Evolutionary conservation across 2,329 filamentous ascomycete genomes (phyloP), one percentile per base, ranked within the genome.

Genomic region (Hypoxylon sp.): DNA sequence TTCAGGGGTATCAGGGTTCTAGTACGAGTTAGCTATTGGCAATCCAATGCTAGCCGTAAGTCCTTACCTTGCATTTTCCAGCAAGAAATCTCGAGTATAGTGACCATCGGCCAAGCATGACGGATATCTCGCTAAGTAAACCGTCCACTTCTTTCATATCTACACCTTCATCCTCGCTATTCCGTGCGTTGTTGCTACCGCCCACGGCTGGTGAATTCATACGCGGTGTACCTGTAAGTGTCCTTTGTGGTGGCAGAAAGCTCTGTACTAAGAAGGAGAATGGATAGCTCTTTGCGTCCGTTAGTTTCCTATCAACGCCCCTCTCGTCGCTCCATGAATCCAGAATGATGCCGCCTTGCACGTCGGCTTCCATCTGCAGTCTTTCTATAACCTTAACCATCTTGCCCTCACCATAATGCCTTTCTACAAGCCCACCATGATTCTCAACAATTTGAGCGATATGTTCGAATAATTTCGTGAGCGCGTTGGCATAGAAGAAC

Each of bases 221-320:
- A 46, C 93, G 87, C 2, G 90, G 86, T 1, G 89, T 89, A 1
- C 87, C 88, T 9, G 76, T 72, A 41, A 84, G 78, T 5, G 87
- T 83, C 65, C 90, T 90, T 62, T 93, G 90, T 29, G 87, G 83
- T 0, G 92, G 89, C 48, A 97, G 78, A 77, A 97, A 97, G 80
- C 94, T 97, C 79, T 97, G 94, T 0, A 98, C 94, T 46, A 99
- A 82, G 76, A 99, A 99, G 0, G 94, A 97, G 78, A 97, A 99
- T 0, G 96, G 94, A 76, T 99, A 99, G 59, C 94, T 97, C 81
- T 96, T 98, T 78, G 97, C 93, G 74, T 99, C 96, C 2, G 92
- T 98, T 66, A 99, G 83, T 75, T 91, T 93, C 73, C 95, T 88
- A 75, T 95, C 92, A 50, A 99, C 88, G 64, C 84, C 87, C 63